Conservation (phyloP, 306 rosid species). For the Rubus idaeus region DNA sequence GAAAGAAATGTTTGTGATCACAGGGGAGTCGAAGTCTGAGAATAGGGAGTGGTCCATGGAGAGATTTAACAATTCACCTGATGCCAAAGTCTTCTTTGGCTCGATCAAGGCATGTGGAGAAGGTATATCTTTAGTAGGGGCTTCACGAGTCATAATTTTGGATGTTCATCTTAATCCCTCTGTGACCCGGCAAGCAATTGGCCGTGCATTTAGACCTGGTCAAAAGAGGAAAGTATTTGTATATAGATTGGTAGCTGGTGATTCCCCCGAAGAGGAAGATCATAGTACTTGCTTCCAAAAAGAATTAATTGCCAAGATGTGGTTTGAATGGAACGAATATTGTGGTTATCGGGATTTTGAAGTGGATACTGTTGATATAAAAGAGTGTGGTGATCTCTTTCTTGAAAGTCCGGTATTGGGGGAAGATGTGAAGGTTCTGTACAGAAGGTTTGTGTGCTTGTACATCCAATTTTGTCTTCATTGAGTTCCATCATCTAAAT, state of each 20-base stretch:
- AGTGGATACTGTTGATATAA: conserved; percentile 49
- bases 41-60: conserved; percentile 80
- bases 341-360: conserved; percentile 61
- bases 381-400: conserved; percentile 67
- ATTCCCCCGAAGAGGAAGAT: conserved; percentile 82
- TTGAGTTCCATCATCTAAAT: not conserved
- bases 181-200: conserved; percentile 92
- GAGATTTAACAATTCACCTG: conserved; percentile 65
- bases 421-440: conserved; percentile 64
- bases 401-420: conserved; percentile 51
- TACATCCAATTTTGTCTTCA: not conserved
- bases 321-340: conserved; percentile 94
- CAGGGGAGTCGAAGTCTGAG: conserved; percentile 77
- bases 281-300: conserved; percentile 72
- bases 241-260: conserved; percentile 76
- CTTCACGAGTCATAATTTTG: conserved; percentile 75
- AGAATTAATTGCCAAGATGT: conserved; percentile 79
- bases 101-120: conserved; percentile 99
- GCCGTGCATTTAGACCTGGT: conserved; percentile 95
- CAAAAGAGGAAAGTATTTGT: conserved; percentile 71
- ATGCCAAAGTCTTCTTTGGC: conserved; percentile 86
- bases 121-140: conserved; percentile 95
- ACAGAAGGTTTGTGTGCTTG: conserved; percentile 61
- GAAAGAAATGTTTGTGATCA: conserved; percentile 74
- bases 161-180: conserved; percentile 94